Base-by-base conservation (phyloP, 1,284 basidiomycete species). In the Trichosporon coremiiforme region DNA sequence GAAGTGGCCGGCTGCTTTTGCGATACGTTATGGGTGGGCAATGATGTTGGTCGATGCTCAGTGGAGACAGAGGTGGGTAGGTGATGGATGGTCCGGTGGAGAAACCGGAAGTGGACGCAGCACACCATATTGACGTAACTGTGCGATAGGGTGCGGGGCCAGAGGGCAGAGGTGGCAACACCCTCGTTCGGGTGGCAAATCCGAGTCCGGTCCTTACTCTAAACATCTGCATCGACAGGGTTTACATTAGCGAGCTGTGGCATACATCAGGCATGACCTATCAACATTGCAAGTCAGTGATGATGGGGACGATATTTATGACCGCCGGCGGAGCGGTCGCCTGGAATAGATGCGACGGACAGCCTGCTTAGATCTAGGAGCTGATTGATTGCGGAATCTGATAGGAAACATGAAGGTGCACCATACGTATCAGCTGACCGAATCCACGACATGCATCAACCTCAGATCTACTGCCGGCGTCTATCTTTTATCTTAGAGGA, bases 401-500 rank as follows among this genome's bases (percentile, higher is more conserved):
- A 38, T 13, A 38, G 36, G 36, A 38, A 38, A 13, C 25, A 25
- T 25, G 25, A 25, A 25, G 25, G 36, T 10, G 13, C 36, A 13
- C 36, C 12, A 10, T 12, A 10, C 36, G 53, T 15, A 29, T 29
- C 25, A 13, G 22, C 22, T 22, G 55, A 33, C 15, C 31, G 15
- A 33, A 62, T 64, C 63, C 31, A 22, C 63, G 63, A 25, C 35
- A 64, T 64, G 35, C 63, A 64, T 45, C 25, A 13, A 25, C 13
- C 65, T 57, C 33, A 38, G 31, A n/a, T 62, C 55, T 33, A 33
- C 57, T 62, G 31, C 57, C 50, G 15, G 29, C 41, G 17, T 60
- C 57, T 45, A 25, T 10, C 7, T 57, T 47, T 68, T 55, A 35
- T 36, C 55, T 64, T 78, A 83, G 62, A 81, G 73, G 65, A 84